Percentiles rank a stretch among this genome's conserved stretches.
Conservation (phyloP, 176 grass and related monocot species). For the Phoenix roebelenii region DNA sequence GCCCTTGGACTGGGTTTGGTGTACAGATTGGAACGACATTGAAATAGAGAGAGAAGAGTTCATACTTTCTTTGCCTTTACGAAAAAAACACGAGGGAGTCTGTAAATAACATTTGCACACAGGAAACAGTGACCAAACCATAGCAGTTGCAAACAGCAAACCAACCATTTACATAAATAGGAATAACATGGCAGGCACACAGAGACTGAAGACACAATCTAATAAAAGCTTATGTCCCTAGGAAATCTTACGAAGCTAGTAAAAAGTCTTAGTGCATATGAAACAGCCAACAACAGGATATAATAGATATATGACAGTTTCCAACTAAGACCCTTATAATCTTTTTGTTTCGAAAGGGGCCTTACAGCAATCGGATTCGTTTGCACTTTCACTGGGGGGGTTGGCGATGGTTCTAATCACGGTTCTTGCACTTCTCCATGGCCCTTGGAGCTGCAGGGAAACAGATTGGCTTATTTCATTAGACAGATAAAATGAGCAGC, state of each 20-base stretch:
- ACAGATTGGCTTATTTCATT: no score
- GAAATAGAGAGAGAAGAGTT: no score
- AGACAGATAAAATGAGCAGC: no score
- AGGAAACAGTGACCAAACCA: slow-evolving; percentile 20
- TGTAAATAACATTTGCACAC: neutral
- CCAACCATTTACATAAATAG: slow-evolving; percentile 58
- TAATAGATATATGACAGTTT: slow-evolving; percentile 29
- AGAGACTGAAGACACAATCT: slow-evolving; percentile 23
- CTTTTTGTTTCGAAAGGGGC: slow-evolving; percentile 24
- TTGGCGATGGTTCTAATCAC: slow-evolving; percentile 30
- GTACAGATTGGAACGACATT: neutral
- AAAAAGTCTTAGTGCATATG: slow-evolving; percentile 10
- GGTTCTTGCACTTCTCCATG: slow-evolving; percentile 34
- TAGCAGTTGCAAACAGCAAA: slow-evolving; percentile 17
- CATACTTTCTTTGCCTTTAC: no score
- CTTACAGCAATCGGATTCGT: slow-evolving; percentile 25
- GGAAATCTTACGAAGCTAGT: slow-evolving; percentile 22
- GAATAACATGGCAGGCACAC: slow-evolving; percentile 34
- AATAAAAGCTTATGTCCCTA: slow-evolving; percentile 34
- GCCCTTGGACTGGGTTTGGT: slow-evolving; percentile 6
- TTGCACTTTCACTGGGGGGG: slow-evolving; percentile 4
- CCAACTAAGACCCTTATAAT: slow-evolving; percentile 31
- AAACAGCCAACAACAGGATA: slow-evolving; percentile 40
- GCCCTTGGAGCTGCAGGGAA: slow-evolving; percentile 24
- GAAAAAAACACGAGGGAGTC: neutral